Evolutionary conservation across 2,329 filamentous ascomycete genomes (phyloP), one percentile per base, ranked within the genome.

Genomic region (Clonostachys rosea): DNA sequence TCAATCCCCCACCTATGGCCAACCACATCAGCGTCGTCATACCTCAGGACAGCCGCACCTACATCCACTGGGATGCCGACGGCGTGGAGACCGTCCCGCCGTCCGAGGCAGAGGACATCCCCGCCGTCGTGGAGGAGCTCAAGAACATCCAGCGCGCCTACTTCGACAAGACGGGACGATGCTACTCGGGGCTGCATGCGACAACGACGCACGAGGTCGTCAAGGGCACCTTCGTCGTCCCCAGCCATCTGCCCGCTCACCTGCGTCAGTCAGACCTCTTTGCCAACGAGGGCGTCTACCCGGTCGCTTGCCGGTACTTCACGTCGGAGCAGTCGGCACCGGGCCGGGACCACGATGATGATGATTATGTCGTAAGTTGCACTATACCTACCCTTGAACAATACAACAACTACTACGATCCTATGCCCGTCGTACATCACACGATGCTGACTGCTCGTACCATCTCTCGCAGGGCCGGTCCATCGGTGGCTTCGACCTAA

Each of bases 161-260:
- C 40, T 41, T 40, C 45, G 42, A 47, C 14, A 46, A 47, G 16
- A 47, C 36, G 33, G 17, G 50, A 12, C 47, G 51, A 43, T 51
- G 40, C 18, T 48, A 44, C 18, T 20, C 45, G 46, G 65, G 69
- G 16, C 75, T 69, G 2, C 73, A 76, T 54, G 62, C 69, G 39
- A 65, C 71, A 46, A 74, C 71, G 0, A 70, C 76, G 53, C 24
- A 30, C 9, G 69, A 69, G 30, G 63, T 76, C 40, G 66, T 76
- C 17, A 74, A 75, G 57, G 72, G 69, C 40, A 71, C 66, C 12
- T 65, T 74, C 43, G 62, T 67, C 14, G 65, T 75, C 2, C 49
- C 58, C 44, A 56, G 67, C 33, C 63, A 71, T 39, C 61, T 76
- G 12, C 68, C 70, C 0, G 49, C 59, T 16, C 66, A 76, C 49